Base-by-base conservation (phyloP, 371 early-diverging fungal genomes). In the Lichtheimia corymbifera region DNA sequence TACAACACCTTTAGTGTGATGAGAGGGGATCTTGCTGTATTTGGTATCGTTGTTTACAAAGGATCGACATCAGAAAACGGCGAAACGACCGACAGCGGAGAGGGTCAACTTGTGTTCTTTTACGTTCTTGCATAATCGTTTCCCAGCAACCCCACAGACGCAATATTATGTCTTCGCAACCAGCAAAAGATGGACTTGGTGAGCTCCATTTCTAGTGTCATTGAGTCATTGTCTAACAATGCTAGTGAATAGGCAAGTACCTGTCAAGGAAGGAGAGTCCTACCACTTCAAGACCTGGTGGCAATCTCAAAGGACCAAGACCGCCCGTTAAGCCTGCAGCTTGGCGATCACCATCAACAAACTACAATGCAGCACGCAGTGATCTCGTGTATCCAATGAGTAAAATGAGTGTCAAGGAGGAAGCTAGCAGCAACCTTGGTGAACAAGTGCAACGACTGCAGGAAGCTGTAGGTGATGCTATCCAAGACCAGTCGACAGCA, bases 361-460 rank as follows among this genome's bases (percentile, higher is more conserved):
- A 25, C 20, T 9, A 50, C 14, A 43, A 40, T 7, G 56, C 54
- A 15, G 35, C 53, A 14, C 61, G 63, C 5, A 52, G 59, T 15
- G 67, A 71, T 57, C 62, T 67, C 12, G 52, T 68, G n/a, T 67
- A 65, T 50, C 65, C 68, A 14, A 67, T 65, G 68, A 45, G 62
- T 7, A 50, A 60, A 28, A n/a, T 47, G n/a, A 18, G 6, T 5
- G 22, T 47, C 6, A 40, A 56, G 25, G 12, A 62, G 27, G 14
- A 28, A 27, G 25, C 66, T 5, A 42, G 52, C 50, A 6, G 54
- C 13, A 13, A 24, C 44, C 43, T 18, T n/a, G 55, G 28, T 20
- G 28, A 59, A n/a, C 49, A 66, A 28, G 50, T 58, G 17, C 9
- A 43, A 14, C 30, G 56, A 17, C 30, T 63, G 7, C 50, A 50